Evolutionary conservation across 2,329 filamentous ascomycete genomes (phyloP).

Genomic region (Beauveria bassiana): DNA sequence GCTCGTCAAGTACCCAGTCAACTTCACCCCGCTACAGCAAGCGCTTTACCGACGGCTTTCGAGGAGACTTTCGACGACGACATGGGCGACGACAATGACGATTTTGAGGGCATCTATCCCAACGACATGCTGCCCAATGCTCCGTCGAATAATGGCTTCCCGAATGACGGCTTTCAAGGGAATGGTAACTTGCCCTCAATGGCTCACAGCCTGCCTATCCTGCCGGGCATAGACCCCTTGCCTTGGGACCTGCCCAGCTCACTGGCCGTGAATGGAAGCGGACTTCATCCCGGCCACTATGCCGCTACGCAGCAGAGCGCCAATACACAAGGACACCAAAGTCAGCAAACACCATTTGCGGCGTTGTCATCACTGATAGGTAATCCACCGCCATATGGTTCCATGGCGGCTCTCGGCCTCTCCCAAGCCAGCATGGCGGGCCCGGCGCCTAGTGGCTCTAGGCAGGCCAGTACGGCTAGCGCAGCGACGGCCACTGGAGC

Average conservation of each 20-base stretch:
- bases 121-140: constrained; percentile 31
- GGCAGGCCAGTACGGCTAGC: constrained; percentile 19
- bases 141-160: constrained; percentile 1
- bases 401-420: constrained; percentile 16
- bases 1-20: constrained; percentile 2
- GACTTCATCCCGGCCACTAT: neutral
- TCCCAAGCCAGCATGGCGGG: constrained; percentile 24
- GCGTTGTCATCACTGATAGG: constrained; percentile 22
- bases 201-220: constrained; percentile 6
- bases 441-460: constrained; percentile 17
- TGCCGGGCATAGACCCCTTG: neutral
- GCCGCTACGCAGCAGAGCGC: neutral
- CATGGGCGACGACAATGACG: constrained; percentile 37
- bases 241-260: neutral
- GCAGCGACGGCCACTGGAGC: constrained; percentile 22
- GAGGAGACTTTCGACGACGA: constrained; percentile 35
- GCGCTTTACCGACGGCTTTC: constrained; percentile 17
- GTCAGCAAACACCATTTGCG: constrained; percentile 15
- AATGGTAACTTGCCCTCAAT: neutral
- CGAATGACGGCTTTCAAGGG: neutral
- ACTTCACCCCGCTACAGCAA: constrained; percentile 13
- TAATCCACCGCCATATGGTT: constrained; percentile 19
- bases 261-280: neutral
- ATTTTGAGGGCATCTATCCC: constrained; percentile 32
- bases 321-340: constrained; percentile 13